Conservation (phyloP, 1,284 basidiomycete genomes). For the Retiboletus flavoniger region DNA sequence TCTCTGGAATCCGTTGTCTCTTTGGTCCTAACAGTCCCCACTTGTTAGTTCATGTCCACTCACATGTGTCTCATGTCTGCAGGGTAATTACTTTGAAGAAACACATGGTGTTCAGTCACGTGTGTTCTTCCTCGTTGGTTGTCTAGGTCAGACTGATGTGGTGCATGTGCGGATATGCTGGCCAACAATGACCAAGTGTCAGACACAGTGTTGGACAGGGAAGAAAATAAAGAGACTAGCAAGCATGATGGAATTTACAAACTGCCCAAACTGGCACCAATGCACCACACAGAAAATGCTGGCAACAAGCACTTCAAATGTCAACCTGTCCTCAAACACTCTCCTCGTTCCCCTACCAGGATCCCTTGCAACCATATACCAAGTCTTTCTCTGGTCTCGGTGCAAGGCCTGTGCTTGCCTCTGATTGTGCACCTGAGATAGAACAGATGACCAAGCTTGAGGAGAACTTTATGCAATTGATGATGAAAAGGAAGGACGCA, state of each 20-base stretch:
- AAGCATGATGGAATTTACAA: slow-evolving; percentile 69
- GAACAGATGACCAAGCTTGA: slow-evolving; percentile 88
- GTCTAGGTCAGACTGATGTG: slow-evolving; percentile 1
- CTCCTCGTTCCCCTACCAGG: slow-evolving; percentile 61
- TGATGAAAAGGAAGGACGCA: slow-evolving; percentile 89
- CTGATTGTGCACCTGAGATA: slow-evolving; percentile 73
- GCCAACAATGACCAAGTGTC: too few species aligned
- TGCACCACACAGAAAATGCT: slow-evolving; percentile 78
- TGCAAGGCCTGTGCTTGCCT: slow-evolving; percentile 54
- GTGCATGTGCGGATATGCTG: too few species aligned
- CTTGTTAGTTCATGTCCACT: too few species aligned
- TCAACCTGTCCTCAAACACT: slow-evolving; percentile 68
- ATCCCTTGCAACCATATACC: slow-evolving; percentile 38
- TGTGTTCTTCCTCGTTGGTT: too few species aligned
- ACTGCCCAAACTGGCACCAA: slow-evolving; percentile 88
- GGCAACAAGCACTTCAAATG: slow-evolving; percentile 45
- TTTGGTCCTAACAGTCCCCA: too few species aligned
- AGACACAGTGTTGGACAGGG: slow-evolving; percentile 36
- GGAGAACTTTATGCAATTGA: slow-evolving; percentile 89
- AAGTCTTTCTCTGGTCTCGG: slow-evolving; percentile 63
- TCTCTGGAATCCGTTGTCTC: too few species aligned
- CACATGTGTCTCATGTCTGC: neutral
- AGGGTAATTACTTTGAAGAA: slow-evolving; percentile 50
- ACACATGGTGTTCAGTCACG: slow-evolving; percentile 68
- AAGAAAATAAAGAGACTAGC: slow-evolving; percentile 30